Evolutionary conservation across 2,329 filamentous ascomycete genomes (phyloP).

Genomic region (Emmonsiellopsis sp.): DNA sequence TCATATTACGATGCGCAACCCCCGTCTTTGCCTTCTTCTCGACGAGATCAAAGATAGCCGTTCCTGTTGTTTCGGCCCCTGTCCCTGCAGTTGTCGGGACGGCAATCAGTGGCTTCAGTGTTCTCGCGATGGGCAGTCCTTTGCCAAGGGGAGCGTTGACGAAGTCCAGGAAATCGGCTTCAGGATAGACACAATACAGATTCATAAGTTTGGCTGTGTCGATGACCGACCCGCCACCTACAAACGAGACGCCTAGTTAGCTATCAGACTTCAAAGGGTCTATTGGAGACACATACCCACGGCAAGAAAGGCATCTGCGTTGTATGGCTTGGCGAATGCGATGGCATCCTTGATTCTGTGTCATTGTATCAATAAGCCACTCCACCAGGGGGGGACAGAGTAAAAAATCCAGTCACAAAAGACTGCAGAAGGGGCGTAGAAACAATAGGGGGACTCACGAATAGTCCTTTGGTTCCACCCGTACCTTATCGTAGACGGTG

Average conservation of each 20-base stretch:
- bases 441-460: conserved; percentile 48
- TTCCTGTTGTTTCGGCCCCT: conserved; percentile 90
- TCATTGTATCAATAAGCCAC: neutral
- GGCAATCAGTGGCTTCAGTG: conserved; percentile 67
- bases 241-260: neutral
- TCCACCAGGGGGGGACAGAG: neutral
- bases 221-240: conserved; percentile 77
- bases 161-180: conserved; percentile 93
- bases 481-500: conserved; percentile 69
- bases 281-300: conserved; percentile 49
- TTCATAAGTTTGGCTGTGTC: conserved; percentile 99
- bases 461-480: conserved; percentile 89
- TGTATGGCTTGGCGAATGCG: conserved; percentile 68
- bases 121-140: conserved; percentile 63
- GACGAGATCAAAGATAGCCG: conserved; percentile 93
- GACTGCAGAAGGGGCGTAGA: neutral
- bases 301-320: conserved; percentile 82
- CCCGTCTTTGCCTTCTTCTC: conserved; percentile 88
- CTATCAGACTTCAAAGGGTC: conserved; percentile 6
- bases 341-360: conserved; percentile 78
- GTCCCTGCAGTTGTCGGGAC: conserved; percentile 81
- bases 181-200: conserved; percentile 79
- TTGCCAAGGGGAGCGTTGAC: conserved; percentile 91
- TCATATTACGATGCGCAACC: conserved; percentile 88
- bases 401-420: neutral